phyloP scores from a whole-genome alignment of 106 monocot species.

The Dendrobium chrysotoxum region DNA sequence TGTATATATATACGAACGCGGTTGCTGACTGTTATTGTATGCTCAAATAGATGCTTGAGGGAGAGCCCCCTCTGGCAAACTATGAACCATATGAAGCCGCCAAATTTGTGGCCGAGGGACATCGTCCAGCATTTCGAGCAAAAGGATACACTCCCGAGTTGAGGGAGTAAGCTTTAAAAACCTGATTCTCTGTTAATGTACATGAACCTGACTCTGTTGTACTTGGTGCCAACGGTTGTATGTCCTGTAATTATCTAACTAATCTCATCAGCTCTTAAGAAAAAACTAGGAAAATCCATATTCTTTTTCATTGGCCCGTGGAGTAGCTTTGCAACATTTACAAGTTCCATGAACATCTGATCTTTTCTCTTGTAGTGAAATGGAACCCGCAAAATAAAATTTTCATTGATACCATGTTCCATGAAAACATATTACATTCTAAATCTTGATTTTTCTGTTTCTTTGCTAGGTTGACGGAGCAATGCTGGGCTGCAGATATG shows the following conservation, averaged over 20 bases:
- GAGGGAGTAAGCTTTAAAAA: conserved; percentile 49
- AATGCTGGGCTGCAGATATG: conserved; percentile 82
- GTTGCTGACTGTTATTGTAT: not conserved
- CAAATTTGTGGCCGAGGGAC: conserved; percentile 73
- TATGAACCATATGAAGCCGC: conserved; percentile 97
- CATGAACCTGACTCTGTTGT: not conserved
- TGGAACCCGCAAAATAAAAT: not conserved
- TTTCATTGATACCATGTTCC: not conserved
- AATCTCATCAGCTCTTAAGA: too few relatives aligned
- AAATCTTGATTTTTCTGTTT: not conserved
- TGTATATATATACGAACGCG: not conserved
- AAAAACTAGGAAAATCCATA: too few relatives aligned
- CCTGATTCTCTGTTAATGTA: not conserved
- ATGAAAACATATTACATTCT: not conserved
- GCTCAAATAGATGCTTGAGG: conserved; percentile 87
- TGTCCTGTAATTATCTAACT: too few relatives aligned
- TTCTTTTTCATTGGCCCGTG: too few relatives aligned
- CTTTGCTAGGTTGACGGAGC: conserved; percentile 52
- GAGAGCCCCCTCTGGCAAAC: conserved; percentile 78
- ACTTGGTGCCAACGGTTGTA: too few relatives aligned
- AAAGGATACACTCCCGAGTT: conserved; percentile 65
- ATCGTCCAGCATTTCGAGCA: conserved; percentile 60
- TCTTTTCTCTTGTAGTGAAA: not conserved
- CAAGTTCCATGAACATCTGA: not conserved
- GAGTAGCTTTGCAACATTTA: too few relatives aligned